phyloP scores from a whole-genome alignment of 345 rosid species.

The Moricandia arvensis region DNA sequence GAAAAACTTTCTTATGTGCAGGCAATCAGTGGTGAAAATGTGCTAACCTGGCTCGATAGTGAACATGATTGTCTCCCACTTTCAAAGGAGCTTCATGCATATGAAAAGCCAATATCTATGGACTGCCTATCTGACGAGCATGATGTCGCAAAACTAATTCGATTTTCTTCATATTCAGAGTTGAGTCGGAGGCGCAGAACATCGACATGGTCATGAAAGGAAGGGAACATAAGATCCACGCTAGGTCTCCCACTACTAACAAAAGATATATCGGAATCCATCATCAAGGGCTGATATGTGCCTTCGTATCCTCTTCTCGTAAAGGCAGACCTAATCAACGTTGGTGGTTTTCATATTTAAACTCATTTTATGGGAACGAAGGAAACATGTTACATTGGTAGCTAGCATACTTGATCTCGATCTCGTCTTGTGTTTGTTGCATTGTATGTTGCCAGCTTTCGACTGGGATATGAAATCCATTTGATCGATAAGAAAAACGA shows the following conservation, averaged over 20 bases:
- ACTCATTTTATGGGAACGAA: not conserved
- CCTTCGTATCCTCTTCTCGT: constrained; percentile 35
- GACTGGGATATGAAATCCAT: constrained; percentile 1
- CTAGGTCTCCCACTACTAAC: constrained; percentile 65
- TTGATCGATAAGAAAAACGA: not conserved
- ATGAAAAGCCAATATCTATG: constrained; percentile 44
- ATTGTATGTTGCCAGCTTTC: constrained; percentile 25
- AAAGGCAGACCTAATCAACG: constrained; percentile 55
- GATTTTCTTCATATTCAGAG: constrained; percentile 49
- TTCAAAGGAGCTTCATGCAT: constrained; percentile 39
- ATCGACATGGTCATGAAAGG: constrained; percentile 43
- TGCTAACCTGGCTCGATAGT: constrained; percentile 47
- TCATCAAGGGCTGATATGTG: constrained; percentile 43
- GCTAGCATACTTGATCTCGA: constrained; percentile 33
- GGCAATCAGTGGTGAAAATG: not conserved
- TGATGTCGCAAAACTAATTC: constrained; percentile 45
- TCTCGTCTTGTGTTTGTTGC: constrained; percentile 34
- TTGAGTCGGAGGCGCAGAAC: constrained; percentile 37
- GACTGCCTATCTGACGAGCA: constrained; percentile 45
- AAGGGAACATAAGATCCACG: constrained; percentile 43
- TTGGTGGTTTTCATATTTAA: constrained; percentile 1
- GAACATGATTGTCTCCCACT: constrained; percentile 47
- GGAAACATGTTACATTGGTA: not conserved
- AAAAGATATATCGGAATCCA: constrained; percentile 70
- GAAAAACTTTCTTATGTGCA: not conserved